Conservation (phyloP, 352 stramenopile genomes). For the Globisporangium mamillatum region DNA sequence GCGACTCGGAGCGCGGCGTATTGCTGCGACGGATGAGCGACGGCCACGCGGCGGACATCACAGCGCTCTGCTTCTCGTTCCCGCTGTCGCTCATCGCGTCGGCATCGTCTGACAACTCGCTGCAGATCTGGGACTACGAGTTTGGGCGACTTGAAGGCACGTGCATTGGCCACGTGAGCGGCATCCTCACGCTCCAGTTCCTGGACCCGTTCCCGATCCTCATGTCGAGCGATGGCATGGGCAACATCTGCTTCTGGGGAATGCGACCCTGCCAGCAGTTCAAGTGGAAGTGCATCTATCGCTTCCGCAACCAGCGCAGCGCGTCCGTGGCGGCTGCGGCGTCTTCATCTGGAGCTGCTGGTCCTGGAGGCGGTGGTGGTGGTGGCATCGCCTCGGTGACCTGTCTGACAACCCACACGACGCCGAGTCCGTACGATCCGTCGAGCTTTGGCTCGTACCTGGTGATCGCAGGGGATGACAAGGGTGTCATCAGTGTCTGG, state of each 20-base stretch:
- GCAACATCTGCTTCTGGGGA: slow-evolving; percentile 77
- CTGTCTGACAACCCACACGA: slow-evolving; percentile 38
- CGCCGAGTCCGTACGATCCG: slow-evolving; percentile 21
- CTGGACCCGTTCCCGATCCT: slow-evolving; percentile 73
- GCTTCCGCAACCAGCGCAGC: slow-evolving; percentile 59
- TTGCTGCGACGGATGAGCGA: slow-evolving; percentile 70
- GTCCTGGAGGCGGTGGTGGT: background rate
- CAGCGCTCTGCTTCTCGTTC: slow-evolving; percentile 68
- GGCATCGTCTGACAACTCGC: slow-evolving; percentile 59
- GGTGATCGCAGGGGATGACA: slow-evolving; percentile 75
- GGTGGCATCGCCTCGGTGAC: slow-evolving; percentile 44
- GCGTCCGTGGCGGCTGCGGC: slow-evolving; percentile 6
- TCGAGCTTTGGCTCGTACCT: slow-evolving; percentile 37
- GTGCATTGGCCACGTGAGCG: slow-evolving; percentile 71
- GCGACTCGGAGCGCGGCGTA: slow-evolving; percentile 72
- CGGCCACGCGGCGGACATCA: slow-evolving; percentile 78
- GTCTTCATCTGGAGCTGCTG: slow-evolving; percentile 1
- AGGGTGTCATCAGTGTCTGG: slow-evolving; percentile 71
- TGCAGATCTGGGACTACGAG: slow-evolving; percentile 88
- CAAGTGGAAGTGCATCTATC: slow-evolving; percentile 75
- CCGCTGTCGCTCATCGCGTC: slow-evolving; percentile 77
- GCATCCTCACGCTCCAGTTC: slow-evolving; percentile 64
- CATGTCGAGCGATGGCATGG: slow-evolving; percentile 60
- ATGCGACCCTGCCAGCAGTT: slow-evolving; percentile 53
- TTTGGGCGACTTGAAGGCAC: slow-evolving; percentile 77